These are phyloP conservation scores for Cordyceps fumosorosea DNA, from an alignment of 2,329 filamentous ascomycete species.

Conservation along the genomic window DNA sequence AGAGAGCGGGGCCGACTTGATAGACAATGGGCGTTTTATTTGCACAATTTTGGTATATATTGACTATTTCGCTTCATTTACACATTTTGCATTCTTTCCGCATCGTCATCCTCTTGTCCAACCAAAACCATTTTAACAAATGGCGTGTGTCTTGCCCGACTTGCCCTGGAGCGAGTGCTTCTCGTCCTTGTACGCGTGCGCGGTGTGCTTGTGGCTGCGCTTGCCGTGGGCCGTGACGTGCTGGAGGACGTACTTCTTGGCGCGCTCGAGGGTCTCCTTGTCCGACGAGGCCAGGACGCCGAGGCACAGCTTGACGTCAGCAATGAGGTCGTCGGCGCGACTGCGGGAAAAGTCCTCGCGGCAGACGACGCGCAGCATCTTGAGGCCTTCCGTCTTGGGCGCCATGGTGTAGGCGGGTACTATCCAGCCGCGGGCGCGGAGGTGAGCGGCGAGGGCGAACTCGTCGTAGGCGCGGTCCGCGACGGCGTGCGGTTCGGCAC, in stretches of 20 bases:
- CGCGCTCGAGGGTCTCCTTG: constrained; percentile 59
- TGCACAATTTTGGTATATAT: not conserved
- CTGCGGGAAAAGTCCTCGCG: constrained; percentile 84
- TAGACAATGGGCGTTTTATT: not conserved
- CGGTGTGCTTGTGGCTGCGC: constrained; percentile 39
- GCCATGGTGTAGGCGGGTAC: constrained; percentile 98
- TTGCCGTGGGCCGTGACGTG: constrained; percentile 47
- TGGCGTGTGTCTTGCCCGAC: constrained; percentile 80
- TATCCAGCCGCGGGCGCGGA: constrained; percentile 84
- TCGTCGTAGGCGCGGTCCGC: constrained; percentile 62
- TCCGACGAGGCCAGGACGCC: constrained; percentile 69
- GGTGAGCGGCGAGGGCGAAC: constrained; percentile 74
- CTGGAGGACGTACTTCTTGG: constrained; percentile 57
- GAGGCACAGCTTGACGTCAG: constrained; percentile 72
- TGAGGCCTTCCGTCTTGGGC: constrained; percentile 72
- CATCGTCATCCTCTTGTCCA: not conserved
- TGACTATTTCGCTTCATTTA: not conserved
- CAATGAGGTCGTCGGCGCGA: constrained; percentile 71
- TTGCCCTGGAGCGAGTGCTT: constrained; percentile 84
- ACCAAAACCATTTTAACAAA: constrained; percentile 64
- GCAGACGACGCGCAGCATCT: constrained; percentile 89
- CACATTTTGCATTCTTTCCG: not conserved
- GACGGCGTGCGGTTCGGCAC: constrained; percentile 40
- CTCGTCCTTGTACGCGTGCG: constrained; percentile 55
- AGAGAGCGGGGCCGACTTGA: not conserved